Evolutionary conservation across 2,329 filamentous ascomycete species (phyloP).

Genomic region (Chrysoporthe austroafricana): DNA sequence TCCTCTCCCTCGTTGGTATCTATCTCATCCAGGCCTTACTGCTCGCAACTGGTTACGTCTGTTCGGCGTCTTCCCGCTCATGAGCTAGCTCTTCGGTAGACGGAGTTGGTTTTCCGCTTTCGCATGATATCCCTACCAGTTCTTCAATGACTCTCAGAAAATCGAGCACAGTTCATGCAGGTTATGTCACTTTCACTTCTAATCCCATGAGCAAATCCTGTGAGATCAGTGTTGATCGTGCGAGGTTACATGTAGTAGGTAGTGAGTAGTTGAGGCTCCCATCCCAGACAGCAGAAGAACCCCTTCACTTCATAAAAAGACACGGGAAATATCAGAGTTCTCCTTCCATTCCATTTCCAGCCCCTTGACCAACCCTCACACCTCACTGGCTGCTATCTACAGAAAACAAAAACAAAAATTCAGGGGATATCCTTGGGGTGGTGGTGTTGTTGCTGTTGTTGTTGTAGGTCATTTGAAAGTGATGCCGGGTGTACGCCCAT

Average conservation of each 20-base stretch:
- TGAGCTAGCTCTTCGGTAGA: not conserved
- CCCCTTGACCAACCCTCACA: not conserved
- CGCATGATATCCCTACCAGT: not conserved
- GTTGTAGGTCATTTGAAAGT: conserved; percentile 17
- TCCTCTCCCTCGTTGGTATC: too few relatives aligned
- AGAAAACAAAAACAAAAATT: conserved; percentile 32
- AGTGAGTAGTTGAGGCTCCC: not conserved
- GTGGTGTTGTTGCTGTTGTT: conserved; percentile 1
- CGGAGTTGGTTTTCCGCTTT: not conserved
- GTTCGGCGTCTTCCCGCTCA: not conserved
- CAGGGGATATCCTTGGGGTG: conserved; percentile 36
- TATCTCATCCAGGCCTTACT: too few relatives aligned
- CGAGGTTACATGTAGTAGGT: conserved; percentile 7
- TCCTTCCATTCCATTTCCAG: conserved; percentile 19
- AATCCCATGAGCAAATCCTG: not conserved
- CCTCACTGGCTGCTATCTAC: conserved; percentile 32
- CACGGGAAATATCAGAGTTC: conserved; percentile 23
- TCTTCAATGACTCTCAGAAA: not conserved
- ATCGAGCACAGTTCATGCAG: conserved; percentile 1
- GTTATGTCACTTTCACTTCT: not conserved
- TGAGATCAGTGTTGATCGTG: conserved; percentile 15
- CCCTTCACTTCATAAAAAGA: conserved; percentile 6
- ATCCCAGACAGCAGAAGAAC: not conserved
- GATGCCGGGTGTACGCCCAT: conserved; percentile 30
- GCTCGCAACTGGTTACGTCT: not conserved